A percentile compares a stretch with the other conserved stretches of the same genome.
Evolutionary conservation across 129 eudicot genomes (phyloP).

Genomic region (Saposhnikovia divaricata): DNA sequence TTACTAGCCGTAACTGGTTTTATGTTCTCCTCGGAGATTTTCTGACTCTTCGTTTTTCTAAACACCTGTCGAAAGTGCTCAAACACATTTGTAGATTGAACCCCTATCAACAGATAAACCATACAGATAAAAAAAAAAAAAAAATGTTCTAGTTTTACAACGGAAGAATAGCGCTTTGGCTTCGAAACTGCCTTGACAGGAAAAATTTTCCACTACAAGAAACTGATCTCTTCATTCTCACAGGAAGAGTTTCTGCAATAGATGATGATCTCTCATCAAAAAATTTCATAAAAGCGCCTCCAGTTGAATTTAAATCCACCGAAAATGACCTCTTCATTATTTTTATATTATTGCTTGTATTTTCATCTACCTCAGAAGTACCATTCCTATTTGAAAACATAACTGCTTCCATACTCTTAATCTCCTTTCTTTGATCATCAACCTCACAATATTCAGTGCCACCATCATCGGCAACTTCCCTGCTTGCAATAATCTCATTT

Average conservation of each 20-base stretch:
- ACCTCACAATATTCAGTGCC: conserved; percentile 2
- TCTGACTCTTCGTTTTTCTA: too few relatives aligned
- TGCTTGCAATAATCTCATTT: conserved; percentile 7
- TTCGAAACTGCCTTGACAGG: conserved; percentile 15
- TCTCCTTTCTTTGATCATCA: conserved; percentile 11
- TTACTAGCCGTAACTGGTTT: too few relatives aligned
- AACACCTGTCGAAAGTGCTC: too few relatives aligned
- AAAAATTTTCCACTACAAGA: conserved; percentile 35
- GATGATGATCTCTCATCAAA: neutral
- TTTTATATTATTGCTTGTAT: neutral
- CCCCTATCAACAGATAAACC: too few relatives aligned
- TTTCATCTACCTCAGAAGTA: neutral
- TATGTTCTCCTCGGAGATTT: too few relatives aligned
- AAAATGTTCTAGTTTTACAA: neutral
- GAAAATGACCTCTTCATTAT: conserved; percentile 32
- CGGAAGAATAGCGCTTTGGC: conserved; percentile 7
- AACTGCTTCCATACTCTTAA: neutral
- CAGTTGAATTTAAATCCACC: conserved; percentile 24
- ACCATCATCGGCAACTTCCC: conserved; percentile 10
- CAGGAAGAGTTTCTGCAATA: conserved; percentile 8
- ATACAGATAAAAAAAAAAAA: neutral
- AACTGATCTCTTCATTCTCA: conserved; percentile 30
- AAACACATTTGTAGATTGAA: too few relatives aligned
- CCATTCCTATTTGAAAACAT: neutral
- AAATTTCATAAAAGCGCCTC: neutral